Percentiles rank a stretch among this genome's conserved stretches.
These are phyloP conservation scores for Cytospora piceicola DNA, from an alignment of 2,329 filamentous ascomycete genomes.

Conservation along the genomic window DNA sequence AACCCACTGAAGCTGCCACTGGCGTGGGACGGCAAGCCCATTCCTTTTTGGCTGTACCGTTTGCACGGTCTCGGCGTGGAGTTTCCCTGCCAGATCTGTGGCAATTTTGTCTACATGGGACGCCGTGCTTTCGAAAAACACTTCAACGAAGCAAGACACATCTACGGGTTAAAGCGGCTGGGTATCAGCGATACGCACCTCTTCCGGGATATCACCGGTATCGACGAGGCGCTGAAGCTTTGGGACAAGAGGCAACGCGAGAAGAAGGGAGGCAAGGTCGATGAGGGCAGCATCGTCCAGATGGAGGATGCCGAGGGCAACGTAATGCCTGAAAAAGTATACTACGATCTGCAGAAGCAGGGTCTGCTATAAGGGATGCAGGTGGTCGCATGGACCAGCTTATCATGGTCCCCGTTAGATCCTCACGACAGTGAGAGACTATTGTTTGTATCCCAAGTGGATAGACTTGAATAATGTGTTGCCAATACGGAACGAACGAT, in stretches of 20 bases:
- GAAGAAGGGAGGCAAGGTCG: conserved; percentile 74
- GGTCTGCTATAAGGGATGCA: conserved; percentile 68
- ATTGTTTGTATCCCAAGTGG: background rate
- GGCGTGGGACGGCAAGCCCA: conserved; percentile 98
- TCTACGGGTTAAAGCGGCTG: conserved; percentile 90
- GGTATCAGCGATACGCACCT: conserved; percentile 90
- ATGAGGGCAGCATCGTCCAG: conserved; percentile 85
- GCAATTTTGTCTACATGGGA: conserved; percentile 99
- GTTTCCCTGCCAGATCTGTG: conserved; percentile 94
- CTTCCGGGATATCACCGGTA: conserved; percentile 91
- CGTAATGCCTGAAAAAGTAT: conserved; percentile 99
- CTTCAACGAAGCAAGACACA: conserved; percentile 91
- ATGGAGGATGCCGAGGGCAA: conserved; percentile 99
- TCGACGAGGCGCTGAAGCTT: conserved; percentile 83
- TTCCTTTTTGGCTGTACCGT: conserved; percentile 98
- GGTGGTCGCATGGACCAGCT: background rate
- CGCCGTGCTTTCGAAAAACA: conserved; percentile 96
- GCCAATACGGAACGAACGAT: background rate
- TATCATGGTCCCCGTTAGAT: background rate
- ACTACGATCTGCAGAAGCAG: conserved; percentile 91
- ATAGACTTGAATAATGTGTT: background rate
- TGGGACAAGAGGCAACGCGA: conserved; percentile 94
- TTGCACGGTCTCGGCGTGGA: conserved; percentile 94
- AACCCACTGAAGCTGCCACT: conserved; percentile 95
- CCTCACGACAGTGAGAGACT: background rate